Evolutionary conservation across 805 yeast species (phyloP).

Genomic region (Candida nonsorbophila): DNA sequence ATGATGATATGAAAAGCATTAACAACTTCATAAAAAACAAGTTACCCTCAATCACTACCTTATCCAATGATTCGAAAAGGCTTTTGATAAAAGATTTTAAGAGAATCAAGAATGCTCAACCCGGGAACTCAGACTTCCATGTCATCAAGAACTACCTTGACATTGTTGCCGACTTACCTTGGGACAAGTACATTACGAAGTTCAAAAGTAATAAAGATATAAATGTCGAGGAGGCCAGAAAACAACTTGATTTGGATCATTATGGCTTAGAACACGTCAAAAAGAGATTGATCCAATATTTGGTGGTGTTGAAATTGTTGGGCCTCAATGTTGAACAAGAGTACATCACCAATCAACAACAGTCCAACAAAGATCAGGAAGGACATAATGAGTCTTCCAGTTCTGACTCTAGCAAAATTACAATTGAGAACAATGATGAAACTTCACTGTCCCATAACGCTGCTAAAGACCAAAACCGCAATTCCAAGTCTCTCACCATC

Average conservation of each 20-base stretch:
- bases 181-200: constrained; percentile 36
- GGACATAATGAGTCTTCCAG: constrained; percentile 7
- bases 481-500: constrained; percentile 10
- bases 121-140: constrained; percentile 55
- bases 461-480: constrained; percentile 15
- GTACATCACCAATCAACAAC: not conserved
- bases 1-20: constrained; percentile 35
- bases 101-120: constrained; percentile 44
- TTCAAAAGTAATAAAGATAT: constrained; percentile 37
- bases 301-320: constrained; percentile 67
- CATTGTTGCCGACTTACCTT: constrained; percentile 60
- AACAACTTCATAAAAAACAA: constrained; percentile 30
- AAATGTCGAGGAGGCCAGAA: constrained; percentile 40
- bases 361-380: constrained; percentile 5
- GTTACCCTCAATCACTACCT: constrained; percentile 27
- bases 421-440: constrained; percentile 34
- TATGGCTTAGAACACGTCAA: constrained; percentile 45
- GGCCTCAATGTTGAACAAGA: constrained; percentile 33
- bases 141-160: constrained; percentile 62
- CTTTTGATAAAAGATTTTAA: constrained; percentile 46
- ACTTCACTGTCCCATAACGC: constrained; percentile 18
- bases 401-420: constrained; percentile 8
- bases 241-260: constrained; percentile 37
- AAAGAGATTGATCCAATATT: constrained; percentile 68
- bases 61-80: constrained; percentile 34